A percentile compares a stretch with the other conserved stretches of the same genome.
phyloP scores from a whole-genome alignment of 148 eudicot species.

The Tetragonia tetragonoides region DNA sequence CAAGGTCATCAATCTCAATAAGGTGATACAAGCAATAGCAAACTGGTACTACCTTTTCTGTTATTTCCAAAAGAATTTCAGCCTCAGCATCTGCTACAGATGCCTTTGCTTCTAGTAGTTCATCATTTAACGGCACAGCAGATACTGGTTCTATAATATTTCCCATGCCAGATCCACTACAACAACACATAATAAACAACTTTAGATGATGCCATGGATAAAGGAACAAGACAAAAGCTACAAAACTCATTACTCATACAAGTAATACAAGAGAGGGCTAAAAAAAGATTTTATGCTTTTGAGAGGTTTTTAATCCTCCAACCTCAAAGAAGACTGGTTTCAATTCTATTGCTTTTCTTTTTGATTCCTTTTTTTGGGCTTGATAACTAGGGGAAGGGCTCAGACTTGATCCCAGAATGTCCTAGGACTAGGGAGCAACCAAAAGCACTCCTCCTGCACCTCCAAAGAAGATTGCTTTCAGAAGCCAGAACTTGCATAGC shows the following conservation, averaged over 20 bases:
- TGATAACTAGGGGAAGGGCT: too few species aligned
- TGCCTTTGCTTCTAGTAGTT: conserved; percentile 74
- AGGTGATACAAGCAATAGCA: conserved; percentile 8
- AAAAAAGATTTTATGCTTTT: background rate
- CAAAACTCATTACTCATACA: background rate
- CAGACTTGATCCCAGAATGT: too few species aligned
- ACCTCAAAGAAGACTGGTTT: background rate
- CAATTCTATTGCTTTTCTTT: background rate
- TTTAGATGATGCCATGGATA: background rate
- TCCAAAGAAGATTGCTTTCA: background rate
- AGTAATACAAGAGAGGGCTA: background rate
- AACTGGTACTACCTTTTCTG: conserved; percentile 64
- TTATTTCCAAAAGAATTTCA: conserved; percentile 76
- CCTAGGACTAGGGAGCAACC: too few species aligned
- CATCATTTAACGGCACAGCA: conserved; percentile 92
- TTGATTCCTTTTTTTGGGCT: too few species aligned
- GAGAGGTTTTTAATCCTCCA: background rate
- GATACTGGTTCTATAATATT: conserved; percentile 83
- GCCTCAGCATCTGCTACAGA: conserved; percentile 74
- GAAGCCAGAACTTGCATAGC: background rate
- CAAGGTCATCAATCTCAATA: conserved; percentile 13
- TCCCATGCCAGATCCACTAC: conserved; percentile 80
- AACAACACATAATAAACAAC: conserved; percentile 16
- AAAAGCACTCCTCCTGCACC: background rate
- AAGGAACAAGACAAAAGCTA: background rate